Percentiles rank a stretch among this genome's conserved stretches.
Evolutionary conservation across 192 early-diverging fungal species (phyloP).

Genomic region (Mortierella alpina): DNA sequence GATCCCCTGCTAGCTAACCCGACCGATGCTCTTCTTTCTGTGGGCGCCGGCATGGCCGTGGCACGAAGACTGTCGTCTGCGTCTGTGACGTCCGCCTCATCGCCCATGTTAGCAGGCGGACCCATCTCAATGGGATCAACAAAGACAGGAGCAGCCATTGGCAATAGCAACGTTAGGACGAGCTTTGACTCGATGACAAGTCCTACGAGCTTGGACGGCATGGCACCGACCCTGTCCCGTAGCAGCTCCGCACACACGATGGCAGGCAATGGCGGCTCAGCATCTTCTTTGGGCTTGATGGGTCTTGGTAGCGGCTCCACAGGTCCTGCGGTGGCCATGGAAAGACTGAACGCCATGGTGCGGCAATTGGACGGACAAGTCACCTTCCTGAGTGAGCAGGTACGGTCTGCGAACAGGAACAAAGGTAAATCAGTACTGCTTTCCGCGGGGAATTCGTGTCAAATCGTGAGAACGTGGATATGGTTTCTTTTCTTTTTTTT

Average conservation of each 20-base stretch:
- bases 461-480: neutral
- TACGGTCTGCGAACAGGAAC: conserved; percentile 68
- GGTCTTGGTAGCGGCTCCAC: conserved; percentile 8
- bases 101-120: neutral
- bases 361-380: conserved; percentile 76
- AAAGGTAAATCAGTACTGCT: conserved; percentile 52
- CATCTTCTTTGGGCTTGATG: conserved; percentile 9
- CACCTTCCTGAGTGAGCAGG: conserved; percentile 70
- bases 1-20: neutral
- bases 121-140: neutral
- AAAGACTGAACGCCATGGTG: conserved; percentile 67
- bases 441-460: neutral
- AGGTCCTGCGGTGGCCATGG: conserved; percentile 61
- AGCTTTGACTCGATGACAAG: conserved; percentile 21
- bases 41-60: neutral
- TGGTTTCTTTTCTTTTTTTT: neutral
- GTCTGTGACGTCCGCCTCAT: neutral
- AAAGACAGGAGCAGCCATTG: neutral
- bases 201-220: conserved; percentile 20
- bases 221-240: conserved; percentile 28
- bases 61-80: conserved; percentile 8
- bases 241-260: conserved; percentile 35
- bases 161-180: neutral
- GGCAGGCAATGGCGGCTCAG: neutral
- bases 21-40: neutral